These are phyloP conservation scores for Umbelopsis ramanniana DNA, from an alignment of 192 early-diverging fungal species.

Conservation along the genomic window DNA sequence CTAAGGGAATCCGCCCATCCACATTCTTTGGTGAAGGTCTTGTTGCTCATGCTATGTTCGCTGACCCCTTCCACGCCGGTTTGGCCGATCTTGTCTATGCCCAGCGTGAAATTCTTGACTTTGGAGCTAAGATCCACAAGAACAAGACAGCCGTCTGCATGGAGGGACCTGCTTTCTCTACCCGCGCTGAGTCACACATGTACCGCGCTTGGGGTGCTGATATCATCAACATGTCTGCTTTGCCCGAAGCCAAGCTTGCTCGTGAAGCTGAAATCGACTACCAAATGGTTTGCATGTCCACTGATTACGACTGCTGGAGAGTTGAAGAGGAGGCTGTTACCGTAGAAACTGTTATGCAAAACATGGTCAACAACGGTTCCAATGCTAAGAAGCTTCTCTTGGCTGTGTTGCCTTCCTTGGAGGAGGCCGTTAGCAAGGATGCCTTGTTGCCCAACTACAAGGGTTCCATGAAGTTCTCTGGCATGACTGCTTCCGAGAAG, in stretches of 20 bases:
- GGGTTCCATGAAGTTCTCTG: conserved; percentile 83
- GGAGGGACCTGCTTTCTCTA: conserved; percentile 98
- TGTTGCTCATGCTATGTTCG: conserved; percentile 91
- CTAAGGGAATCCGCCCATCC: conserved; percentile 91
- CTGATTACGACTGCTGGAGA: conserved; percentile 97
- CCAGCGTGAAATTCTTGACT: conserved; percentile 45
- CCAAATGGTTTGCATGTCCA: conserved; percentile 99
- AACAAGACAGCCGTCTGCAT: conserved; percentile 93
- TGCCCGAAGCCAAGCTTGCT: conserved; percentile 97
- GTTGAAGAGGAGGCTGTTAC: conserved; percentile 82
- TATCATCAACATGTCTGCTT: conserved; percentile 97
- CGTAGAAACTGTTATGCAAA: conserved; percentile 84
- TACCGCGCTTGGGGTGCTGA: conserved; percentile 93
- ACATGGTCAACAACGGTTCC: conserved; percentile 81
- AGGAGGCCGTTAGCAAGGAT: conserved; percentile 59
- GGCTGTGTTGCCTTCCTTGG: conserved; percentile 79
- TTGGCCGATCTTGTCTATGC: conserved; percentile 75
- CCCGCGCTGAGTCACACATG: conserved; percentile 94
- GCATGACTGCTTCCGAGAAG: conserved; percentile 82
- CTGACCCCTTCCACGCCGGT: conserved; percentile 86
- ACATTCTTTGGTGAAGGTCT: conserved; percentile 95
- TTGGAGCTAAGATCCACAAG: conserved; percentile 60
- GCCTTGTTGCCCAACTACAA: conserved; percentile 64
- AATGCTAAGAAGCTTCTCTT: conserved; percentile 83
- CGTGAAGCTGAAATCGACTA: conserved; percentile 98